These are phyloP conservation scores for Aspergillus fumigatiaffinis DNA, from an alignment of 2,329 filamentous ascomycete genomes.

Conservation along the genomic window DNA sequence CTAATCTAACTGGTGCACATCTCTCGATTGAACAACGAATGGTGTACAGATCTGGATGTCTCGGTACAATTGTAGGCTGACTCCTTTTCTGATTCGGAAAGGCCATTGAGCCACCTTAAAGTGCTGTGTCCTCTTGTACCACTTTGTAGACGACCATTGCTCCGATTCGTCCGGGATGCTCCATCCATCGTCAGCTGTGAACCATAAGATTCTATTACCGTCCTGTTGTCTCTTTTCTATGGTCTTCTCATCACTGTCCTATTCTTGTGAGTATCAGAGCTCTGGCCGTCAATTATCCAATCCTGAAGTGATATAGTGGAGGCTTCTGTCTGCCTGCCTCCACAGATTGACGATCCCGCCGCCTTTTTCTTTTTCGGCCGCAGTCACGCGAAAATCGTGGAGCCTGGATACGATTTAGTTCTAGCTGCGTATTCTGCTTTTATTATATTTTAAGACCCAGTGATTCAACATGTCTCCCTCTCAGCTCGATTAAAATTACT, in stretches of 20 bases:
- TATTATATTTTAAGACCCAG: not conserved
- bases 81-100: conserved; percentile 3
- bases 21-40: not conserved
- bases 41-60: not conserved
- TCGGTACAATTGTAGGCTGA: not conserved
- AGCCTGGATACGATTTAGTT: not conserved
- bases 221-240: not conserved
- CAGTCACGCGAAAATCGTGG: not conserved
- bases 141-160: not conserved
- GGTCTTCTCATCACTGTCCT: not conserved
- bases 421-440: not conserved
- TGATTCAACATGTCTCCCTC: not conserved
- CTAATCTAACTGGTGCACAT: not conserved
- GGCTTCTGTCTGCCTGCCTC: not conserved
- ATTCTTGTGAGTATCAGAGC: not conserved
- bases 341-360: not conserved
- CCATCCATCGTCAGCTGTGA: not conserved
- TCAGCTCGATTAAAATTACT: not conserved
- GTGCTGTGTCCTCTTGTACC: not conserved
- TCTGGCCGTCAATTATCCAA: not conserved
- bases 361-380: not conserved
- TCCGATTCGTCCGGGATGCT: not conserved
- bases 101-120: not conserved
- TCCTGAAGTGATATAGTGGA: not conserved
- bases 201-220: not conserved